A percentile compares a stretch with the other conserved stretches of the same genome.
Conservation (phyloP, 352 stramenopile species). For the Globisporangium carolinianum region DNA sequence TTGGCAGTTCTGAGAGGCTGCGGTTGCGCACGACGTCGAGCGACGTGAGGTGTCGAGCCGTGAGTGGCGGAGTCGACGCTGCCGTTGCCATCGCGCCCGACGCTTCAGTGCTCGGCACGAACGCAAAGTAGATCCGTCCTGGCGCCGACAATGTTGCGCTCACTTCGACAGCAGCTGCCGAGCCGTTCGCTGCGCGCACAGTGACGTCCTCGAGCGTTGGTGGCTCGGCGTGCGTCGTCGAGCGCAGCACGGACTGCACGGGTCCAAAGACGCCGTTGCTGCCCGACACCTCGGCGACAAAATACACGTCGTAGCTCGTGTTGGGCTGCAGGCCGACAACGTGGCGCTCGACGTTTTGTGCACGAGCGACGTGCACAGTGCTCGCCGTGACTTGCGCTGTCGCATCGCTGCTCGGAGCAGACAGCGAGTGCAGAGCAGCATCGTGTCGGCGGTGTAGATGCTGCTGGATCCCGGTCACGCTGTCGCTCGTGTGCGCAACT, state of each 20-base stretch:
- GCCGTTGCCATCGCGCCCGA: background rate
- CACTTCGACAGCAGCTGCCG: conserved; percentile 23
- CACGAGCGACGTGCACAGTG: conserved; percentile 33
- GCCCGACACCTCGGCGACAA: conserved; percentile 65
- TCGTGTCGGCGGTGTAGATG: background rate
- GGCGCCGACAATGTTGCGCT: conserved; percentile 30
- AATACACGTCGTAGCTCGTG: conserved; percentile 78
- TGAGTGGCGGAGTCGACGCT: background rate
- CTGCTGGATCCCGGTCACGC: background rate
- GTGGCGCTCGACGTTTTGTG: conserved; percentile 45
- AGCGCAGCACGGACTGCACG: conserved; percentile 56
- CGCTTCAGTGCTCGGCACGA: conserved; percentile 23
- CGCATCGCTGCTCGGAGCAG: no score
- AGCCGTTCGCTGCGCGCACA: conserved; percentile 25
- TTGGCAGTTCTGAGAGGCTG: conserved; percentile 7
- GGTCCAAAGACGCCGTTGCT: conserved; percentile 76
- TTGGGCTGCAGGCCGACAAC: conserved; percentile 41
- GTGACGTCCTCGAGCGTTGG: conserved; percentile 21
- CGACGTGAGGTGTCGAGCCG: conserved; percentile 6
- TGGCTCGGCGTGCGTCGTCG: conserved; percentile 44
- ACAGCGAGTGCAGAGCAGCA: background rate
- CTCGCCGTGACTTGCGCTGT: conserved; percentile 12
- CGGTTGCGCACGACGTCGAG: conserved; percentile 26
- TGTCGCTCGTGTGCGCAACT: no score
- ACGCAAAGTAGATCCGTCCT: conserved; percentile 39